These are phyloP conservation scores for Hymenoscyphus repandus DNA, from an alignment of 2,329 filamentous ascomycete genomes.

Conservation along the genomic window DNA sequence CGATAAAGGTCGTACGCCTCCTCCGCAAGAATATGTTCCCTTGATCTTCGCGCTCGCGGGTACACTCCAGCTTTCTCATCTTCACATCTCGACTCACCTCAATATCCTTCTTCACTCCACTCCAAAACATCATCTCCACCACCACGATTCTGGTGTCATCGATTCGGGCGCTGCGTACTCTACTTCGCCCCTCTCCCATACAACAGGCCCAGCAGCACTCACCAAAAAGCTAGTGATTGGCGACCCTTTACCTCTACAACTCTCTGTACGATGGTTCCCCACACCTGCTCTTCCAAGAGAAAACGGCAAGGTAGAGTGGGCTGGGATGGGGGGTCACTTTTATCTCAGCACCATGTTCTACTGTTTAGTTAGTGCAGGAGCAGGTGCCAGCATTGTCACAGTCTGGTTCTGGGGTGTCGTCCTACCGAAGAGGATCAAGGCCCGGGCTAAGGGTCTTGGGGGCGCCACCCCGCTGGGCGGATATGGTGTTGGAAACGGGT, in stretches of 20 bases:
- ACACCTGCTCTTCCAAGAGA: conserved; percentile 63
- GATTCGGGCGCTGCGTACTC: conserved; percentile 86
- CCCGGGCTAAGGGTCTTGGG: conserved; percentile 20
- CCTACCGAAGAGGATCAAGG: conserved; percentile 40
- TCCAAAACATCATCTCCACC: conserved; percentile 57
- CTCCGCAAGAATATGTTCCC: conserved; percentile 63
- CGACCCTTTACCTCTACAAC: conserved; percentile 71
- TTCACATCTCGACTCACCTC: conserved; percentile 85
- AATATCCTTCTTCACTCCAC: conserved; percentile 75
- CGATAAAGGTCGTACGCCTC: conserved; percentile 28
- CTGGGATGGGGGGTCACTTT: conserved; percentile 58
- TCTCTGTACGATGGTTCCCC: conserved; percentile 84
- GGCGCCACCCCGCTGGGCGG: conserved; percentile 26
- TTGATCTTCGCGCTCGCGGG: conserved; percentile 85
- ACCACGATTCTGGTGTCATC: conserved; percentile 69
- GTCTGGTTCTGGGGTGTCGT: conserved; percentile 59
- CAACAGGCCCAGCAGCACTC: conserved; percentile 40
- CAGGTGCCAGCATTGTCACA: conserved; percentile 44
- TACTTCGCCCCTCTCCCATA: conserved; percentile 63
- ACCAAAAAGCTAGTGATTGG: conserved; percentile 74
- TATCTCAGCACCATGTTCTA: conserved; percentile 61
- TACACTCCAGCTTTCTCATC: conserved; percentile 79
- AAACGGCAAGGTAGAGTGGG: conserved; percentile 61
- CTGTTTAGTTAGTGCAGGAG: conserved; percentile 52
- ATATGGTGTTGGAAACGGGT: conserved; percentile 24